Percentiles rank a stretch among this genome's conserved stretches.
phyloP scores from a whole-genome alignment of 352 stramenopile species.

The Phytophthora sp. region DNA sequence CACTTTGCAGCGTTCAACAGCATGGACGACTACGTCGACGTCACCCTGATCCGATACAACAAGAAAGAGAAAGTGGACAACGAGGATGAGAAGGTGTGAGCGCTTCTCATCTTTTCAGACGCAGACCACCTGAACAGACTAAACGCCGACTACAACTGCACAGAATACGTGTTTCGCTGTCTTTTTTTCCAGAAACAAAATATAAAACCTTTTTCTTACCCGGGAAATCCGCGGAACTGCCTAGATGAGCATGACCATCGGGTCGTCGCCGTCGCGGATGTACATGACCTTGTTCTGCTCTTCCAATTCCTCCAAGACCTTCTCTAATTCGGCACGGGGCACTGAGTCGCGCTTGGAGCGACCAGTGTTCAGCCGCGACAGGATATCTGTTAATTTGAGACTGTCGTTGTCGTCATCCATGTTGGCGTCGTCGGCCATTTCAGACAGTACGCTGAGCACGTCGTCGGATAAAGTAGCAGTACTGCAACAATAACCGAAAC shows the following conservation, averaged over 20 bases:
- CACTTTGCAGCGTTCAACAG: constrained; percentile 70
- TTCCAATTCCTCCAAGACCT: constrained; percentile 76
- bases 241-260: constrained; percentile 90
- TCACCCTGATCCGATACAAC: constrained; percentile 71
- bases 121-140: too few species aligned
- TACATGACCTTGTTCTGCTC: constrained; percentile 93
- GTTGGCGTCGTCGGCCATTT: constrained; percentile 57
- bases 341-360: constrained; percentile 38
- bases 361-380: constrained; percentile 60
- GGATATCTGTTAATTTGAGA: constrained; percentile 62
- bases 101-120: too few species aligned
- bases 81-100: constrained; percentile 10
- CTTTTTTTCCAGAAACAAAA: constrained; percentile 34
- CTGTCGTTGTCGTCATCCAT: constrained; percentile 74
- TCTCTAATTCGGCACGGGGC: constrained; percentile 62
- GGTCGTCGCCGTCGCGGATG: constrained; percentile 80
- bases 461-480: constrained; percentile 67
- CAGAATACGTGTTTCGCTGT: constrained; percentile 24
- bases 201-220: constrained; percentile 38
- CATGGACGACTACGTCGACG: constrained; percentile 79
- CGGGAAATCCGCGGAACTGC: not conserved
- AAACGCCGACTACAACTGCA: constrained; percentile 18
- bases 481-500: constrained; percentile 35
- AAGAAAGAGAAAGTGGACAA: constrained; percentile 34
- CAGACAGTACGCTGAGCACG: constrained; percentile 59